Base-by-base conservation (phyloP, 176 grass and related monocot species). In the Hsuehochloa calcarea region DNA sequence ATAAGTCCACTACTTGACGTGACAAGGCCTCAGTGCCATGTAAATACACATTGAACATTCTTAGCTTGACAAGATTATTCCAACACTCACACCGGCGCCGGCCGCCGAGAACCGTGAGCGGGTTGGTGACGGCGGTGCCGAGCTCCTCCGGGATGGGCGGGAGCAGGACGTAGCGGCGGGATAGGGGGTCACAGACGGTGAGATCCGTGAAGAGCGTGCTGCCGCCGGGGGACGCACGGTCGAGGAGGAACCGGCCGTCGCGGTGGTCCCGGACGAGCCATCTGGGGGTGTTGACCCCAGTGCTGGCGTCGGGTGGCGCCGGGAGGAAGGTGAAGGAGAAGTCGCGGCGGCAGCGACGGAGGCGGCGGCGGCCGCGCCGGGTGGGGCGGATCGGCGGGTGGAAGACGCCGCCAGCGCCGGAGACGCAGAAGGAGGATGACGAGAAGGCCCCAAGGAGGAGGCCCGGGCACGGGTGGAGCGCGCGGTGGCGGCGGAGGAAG, bases 291-390 rank as follows among this genome's bases (percentile, higher is more conserved):
- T 12, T 23, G 3, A 1, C 40, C 4, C 13, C 23, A 7, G 78
- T 5, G 10, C 13, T 50, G 44, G 56, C 67, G 59, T 51, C 58
- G 61, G 59, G 46, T 12, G 17, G 23, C 14, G 40, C 55, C 10
- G 65, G 87, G 62, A 89, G 82, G 82, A 89, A 89, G 0, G 62
- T 50, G 62, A 89, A 89, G 41, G 88, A 89, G 77, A 89, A 89
- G 70, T 89, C 0, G 77, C 70, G 29, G 82, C 60, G 1, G 1
- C 49, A 40, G 61, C 69, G 76, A 68, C 11, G 76, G 69, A 69
- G 61, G 7, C 0, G 8, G 82, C 76, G 16, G 82, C 39, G 4
- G 29, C 0, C 3, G 87, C 68, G 82, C 20, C 4, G 82, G 70
- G 51, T 81, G 50, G 0, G 87, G 70, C 38, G 70, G 40, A 22